These are phyloP conservation scores for Mrakiaceae sp. DNA, from an alignment of 1,284 basidiomycete species.

Conservation along the genomic window DNA sequence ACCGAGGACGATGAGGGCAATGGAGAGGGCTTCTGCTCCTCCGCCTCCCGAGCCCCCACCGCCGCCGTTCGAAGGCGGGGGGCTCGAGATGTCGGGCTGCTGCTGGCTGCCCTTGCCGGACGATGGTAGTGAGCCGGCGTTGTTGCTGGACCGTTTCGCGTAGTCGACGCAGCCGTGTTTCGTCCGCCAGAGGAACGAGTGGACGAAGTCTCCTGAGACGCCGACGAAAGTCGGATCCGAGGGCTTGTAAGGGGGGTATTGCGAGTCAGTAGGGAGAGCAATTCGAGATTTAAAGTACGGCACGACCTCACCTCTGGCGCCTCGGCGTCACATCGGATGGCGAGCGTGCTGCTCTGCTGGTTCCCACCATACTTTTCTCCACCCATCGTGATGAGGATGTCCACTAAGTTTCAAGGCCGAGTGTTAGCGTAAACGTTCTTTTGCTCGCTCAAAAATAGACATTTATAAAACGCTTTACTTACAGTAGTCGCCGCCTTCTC, in stretches of 20 bases:
- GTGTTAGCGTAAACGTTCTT: background rate
- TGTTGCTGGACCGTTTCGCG: background rate
- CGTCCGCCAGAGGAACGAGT: background rate
- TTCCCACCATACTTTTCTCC: background rate
- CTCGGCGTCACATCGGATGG: background rate
- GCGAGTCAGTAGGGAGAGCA: background rate
- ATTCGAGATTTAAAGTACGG: background rate
- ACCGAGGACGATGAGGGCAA: no score
- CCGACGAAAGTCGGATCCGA: background rate
- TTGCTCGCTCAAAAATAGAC: background rate
- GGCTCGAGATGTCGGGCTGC: no score
- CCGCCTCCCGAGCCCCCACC: no score
- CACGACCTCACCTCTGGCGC: background rate
- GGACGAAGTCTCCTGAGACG: background rate
- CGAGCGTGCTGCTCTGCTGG: background rate
- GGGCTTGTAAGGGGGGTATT: background rate
- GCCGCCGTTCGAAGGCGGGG: no score
- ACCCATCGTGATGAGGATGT: background rate
- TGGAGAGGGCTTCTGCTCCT: no score
- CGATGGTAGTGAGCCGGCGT: no score
- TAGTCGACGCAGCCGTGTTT: background rate
- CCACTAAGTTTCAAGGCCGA: background rate
- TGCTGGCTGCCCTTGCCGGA: no score
- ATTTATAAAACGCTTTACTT: background rate
- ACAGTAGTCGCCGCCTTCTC: background rate